Base-by-base conservation (phyloP, 306 rosid genomes). In the Inga laurina region DNA sequence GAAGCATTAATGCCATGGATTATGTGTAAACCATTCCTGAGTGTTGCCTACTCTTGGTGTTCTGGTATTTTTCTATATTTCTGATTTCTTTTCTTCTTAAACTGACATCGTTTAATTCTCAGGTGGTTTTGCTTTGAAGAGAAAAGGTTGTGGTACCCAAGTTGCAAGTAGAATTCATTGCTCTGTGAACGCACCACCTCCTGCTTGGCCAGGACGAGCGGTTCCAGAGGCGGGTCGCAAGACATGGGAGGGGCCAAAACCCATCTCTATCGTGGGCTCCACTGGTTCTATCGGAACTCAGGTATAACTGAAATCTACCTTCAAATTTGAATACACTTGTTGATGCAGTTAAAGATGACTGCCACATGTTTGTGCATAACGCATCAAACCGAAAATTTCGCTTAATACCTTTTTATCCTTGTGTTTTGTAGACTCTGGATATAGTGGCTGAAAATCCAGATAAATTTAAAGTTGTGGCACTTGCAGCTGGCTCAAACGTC, bases 261-360 rank as follows among this genome's bases (percentile, higher is more conserved):
- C 98, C 44, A 96, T 96, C 41, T 92, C 99, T 49, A 84, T 96
- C 34, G 90, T 96, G 16, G 99, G 99, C 49, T 91, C 84, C 51
- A 96, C 99, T 45, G 99, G 99, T 78, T 96, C 98, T 15, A 96
- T 96, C 81, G 99, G 99, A 87, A 96, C 99, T 84, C 99, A 96
- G 97, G 99, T 96, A 85, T 65, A 37, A 65, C 3, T 77, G 35
- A 43, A 59, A 18, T 77, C 24, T 45, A n/a, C 39, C 35, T 44
- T 79, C 46, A 24, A 14, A 44, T 72, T 13, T 32, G 22, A 52
- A 32, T 74, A 10, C 18, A 13, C 44, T 8, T 48, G 27, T 72
- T 13, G 41, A 72, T 48, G 14, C 77, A 48, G 27, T 41, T n/a
- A 21, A 37, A 16, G 27, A 68, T 37, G 8, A 67, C 59, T 76